Percentiles rank a stretch among this genome's conserved stretches.
Evolutionary conservation across 108 stramenopile species (phyloP).

Genomic region (Pseudonitzschia pungens): DNA sequence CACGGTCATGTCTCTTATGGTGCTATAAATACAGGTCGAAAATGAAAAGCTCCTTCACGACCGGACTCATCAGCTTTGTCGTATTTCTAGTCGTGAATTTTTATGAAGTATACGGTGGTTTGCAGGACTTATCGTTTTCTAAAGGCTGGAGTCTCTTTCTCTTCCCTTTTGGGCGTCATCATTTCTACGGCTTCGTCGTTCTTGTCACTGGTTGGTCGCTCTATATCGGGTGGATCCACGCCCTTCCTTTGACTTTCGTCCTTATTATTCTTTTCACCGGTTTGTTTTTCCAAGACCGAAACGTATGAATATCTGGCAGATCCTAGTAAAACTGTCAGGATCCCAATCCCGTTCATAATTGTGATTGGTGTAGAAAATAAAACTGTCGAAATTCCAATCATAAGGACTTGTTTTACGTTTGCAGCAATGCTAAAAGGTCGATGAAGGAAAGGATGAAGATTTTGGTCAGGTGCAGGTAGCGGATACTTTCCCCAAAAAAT

Average conservation of each 20-base stretch:
- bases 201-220: background rate
- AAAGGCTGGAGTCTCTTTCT: background rate
- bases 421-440: constrained; percentile 53
- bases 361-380: constrained; percentile 54
- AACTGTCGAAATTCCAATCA: constrained; percentile 62
- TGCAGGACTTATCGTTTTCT: constrained; percentile 8
- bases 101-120: background rate
- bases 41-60: no score
- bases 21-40: no score
- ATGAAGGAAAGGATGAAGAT: background rate
- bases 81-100: background rate
- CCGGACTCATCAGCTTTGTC: no score
- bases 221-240: background rate
- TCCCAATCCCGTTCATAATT: constrained; percentile 60
- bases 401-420: constrained; percentile 88
- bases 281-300: constrained; percentile 57
- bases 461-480: background rate
- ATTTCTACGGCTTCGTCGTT: constrained; percentile 12
- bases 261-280: background rate
- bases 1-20: no score
- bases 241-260: background rate
- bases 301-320: constrained; percentile 81
- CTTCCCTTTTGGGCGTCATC: background rate
- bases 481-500: background rate
- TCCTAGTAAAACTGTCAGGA: constrained; percentile 66